Percentiles rank a stretch among this genome's conserved stretches.
phyloP scores from a whole-genome alignment of 352 stramenopile genomes.

The Phytophthora gonapodyides region DNA sequence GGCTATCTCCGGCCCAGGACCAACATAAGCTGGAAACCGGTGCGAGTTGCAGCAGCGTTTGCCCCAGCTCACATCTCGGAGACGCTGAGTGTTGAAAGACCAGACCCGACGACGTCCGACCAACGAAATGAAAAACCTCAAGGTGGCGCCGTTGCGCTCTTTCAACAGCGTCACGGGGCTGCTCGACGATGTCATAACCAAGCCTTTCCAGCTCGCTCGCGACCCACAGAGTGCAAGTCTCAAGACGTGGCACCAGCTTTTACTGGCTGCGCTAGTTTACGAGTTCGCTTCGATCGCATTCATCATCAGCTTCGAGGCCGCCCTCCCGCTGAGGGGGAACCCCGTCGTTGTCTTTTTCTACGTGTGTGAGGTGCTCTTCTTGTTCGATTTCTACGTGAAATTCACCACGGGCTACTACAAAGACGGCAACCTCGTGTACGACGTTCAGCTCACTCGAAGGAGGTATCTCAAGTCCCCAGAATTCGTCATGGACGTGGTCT shows the following conservation, averaged over 20 bases:
- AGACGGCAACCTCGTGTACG: constrained; percentile 43
- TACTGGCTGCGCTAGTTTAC: constrained; percentile 48
- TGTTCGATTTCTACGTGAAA: constrained; percentile 58
- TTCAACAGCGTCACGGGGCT: constrained; percentile 7
- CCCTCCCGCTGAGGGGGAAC: constrained; percentile 2
- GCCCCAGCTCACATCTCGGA: too few relatives aligned
- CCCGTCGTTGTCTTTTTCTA: constrained; percentile 41
- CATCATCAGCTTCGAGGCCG: constrained; percentile 48
- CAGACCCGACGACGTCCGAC: neutral
- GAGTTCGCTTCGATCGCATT: constrained; percentile 58
- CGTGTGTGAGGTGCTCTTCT: constrained; percentile 48
- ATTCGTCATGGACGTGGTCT: constrained; percentile 51
- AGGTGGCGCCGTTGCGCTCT: neutral
- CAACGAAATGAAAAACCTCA: constrained; percentile 2
- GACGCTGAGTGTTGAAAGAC: neutral
- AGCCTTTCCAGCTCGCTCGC: constrained; percentile 14
- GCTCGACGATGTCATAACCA: constrained; percentile 5
- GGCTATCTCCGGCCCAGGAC: too few relatives aligned
- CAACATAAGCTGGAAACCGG: too few relatives aligned
- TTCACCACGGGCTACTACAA: constrained; percentile 61
- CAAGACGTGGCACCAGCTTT: constrained; percentile 55
- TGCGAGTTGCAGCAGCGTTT: too few relatives aligned
- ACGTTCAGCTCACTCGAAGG: constrained; percentile 26
- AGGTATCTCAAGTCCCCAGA: constrained; percentile 58
- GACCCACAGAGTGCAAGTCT: constrained; percentile 50